Base-by-base conservation (phyloP, 345 rosid genomes). In the Lenwebbia sp. region DNA sequence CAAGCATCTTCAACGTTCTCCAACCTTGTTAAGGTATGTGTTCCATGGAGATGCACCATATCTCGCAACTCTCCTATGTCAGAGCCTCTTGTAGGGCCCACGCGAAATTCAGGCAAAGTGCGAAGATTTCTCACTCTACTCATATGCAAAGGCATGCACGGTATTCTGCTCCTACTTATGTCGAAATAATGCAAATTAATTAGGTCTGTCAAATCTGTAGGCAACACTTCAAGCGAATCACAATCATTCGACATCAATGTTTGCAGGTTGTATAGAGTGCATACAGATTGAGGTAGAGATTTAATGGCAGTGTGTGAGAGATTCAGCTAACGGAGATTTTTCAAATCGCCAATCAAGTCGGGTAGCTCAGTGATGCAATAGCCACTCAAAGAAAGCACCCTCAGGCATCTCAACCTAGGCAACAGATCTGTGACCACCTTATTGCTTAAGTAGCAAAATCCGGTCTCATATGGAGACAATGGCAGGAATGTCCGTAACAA, bases 201-300 rank as follows among this genome's bases (percentile, higher is more conserved):
- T 78, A 91, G 83, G 15, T 60, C 84, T 37, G 88, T 60, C 52
- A 90, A 21, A 13, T 70, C 82, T 2, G 49, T 4, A 2, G 91
- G 90, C 82, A 90, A 47, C 86, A 82, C 53, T 10, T 22, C 65
- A 26, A 89, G 87, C 10, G 26, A 9, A 37, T 25, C 41, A 49
- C 93, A 90, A 10, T 83, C 54, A 28, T 84, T 40, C 51, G 88
- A 65, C 50, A 86, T 62, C 86, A 90, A 60, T 44, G 91, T 88
- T 50, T 88, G 88, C 37, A 88, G 37, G 25, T 88, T 86, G 83
- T 41, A 84, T 13, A 86, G 88, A 50, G 83, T 53, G 49, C 82
- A 25, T 22, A 88, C 40, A 25, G 84, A 84, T 76, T 86, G 84
- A 78, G 90, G 86, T 53, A 88, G 84, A 4, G 33, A 19, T 30